phyloP scores from a whole-genome alignment of 305 asterid genomes.

The Monarda citriodora region DNA sequence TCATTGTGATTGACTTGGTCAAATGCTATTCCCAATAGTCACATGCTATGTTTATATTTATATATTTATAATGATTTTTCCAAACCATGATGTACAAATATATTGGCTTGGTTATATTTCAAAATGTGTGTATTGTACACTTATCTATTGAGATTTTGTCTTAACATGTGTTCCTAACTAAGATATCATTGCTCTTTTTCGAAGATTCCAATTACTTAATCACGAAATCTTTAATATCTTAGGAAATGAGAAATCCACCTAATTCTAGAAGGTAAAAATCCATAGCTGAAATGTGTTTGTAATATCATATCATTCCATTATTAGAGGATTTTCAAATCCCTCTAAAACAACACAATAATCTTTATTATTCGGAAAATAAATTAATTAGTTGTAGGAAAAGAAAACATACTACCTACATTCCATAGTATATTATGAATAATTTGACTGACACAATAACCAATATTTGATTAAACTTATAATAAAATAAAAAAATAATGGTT shows the following conservation, averaged over 20 bases:
- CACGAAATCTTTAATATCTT: neutral
- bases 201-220: neutral
- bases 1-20: slow-evolving; percentile 23
- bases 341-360: neutral
- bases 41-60: slow-evolving; percentile 14
- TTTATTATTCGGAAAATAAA: neutral
- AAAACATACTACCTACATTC: too few species aligned
- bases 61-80: neutral
- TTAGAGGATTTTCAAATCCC: neutral
- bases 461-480: too few species aligned
- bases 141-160: neutral
- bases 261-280: neutral
- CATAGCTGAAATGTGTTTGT: neutral
- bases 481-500: too few species aligned
- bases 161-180: neutral
- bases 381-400: too few species aligned
- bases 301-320: neutral
- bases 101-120: neutral
- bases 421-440: too few species aligned
- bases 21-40: slow-evolving; percentile 28
- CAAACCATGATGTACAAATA: neutral
- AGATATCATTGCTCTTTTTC: neutral
- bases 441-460: too few species aligned
- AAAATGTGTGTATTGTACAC: neutral
- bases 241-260: neutral